A percentile compares a stretch with the other conserved stretches of the same genome.
Conservation (phyloP, 2,329 filamentous ascomycete genomes). For the Neonectria coccinea region DNA sequence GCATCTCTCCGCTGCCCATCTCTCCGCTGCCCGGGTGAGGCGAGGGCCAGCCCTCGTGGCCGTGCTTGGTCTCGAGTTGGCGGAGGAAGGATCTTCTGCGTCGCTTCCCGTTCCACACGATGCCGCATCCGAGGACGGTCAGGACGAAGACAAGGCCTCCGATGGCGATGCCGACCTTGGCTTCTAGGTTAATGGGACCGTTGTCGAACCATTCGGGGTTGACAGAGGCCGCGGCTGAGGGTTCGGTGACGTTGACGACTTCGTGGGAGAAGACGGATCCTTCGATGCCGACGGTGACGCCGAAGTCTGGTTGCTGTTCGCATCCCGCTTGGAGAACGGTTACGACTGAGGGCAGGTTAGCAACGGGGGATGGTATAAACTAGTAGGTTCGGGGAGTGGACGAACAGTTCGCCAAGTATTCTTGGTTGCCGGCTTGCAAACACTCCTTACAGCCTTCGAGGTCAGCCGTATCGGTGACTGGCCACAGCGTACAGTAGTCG, state of each 20-base stretch:
- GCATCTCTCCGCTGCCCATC: constrained; percentile 17
- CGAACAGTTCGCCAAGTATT: constrained; percentile 67
- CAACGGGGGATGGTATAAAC: neutral
- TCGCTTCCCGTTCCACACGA: constrained; percentile 69
- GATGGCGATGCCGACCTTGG: constrained; percentile 69
- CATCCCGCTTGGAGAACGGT: constrained; percentile 68
- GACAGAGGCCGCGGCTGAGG: constrained; percentile 56
- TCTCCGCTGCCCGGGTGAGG: constrained; percentile 45
- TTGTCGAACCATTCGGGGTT: constrained; percentile 55
- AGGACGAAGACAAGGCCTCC: constrained; percentile 63
- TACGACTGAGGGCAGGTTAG: constrained; percentile 54
- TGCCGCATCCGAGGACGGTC: constrained; percentile 60
- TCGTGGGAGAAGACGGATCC: constrained; percentile 65
- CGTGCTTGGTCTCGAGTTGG: constrained; percentile 57
- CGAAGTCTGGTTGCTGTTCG: constrained; percentile 61
- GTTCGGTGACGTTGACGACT: constrained; percentile 62
- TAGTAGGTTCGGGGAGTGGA: constrained; percentile 14
- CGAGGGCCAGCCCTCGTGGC: constrained; percentile 49
- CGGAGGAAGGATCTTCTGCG: constrained; percentile 65
- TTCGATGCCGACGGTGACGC: constrained; percentile 60
- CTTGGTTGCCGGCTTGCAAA: constrained; percentile 51
- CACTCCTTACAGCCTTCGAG: constrained; percentile 60
- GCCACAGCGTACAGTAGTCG: constrained; percentile 67
- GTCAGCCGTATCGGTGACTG: constrained; percentile 52
- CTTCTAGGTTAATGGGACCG: constrained; percentile 63